Evolutionary conservation across 768 basidiomycete species (phyloP).

Genomic region (Phylloporus arenicola): DNA sequence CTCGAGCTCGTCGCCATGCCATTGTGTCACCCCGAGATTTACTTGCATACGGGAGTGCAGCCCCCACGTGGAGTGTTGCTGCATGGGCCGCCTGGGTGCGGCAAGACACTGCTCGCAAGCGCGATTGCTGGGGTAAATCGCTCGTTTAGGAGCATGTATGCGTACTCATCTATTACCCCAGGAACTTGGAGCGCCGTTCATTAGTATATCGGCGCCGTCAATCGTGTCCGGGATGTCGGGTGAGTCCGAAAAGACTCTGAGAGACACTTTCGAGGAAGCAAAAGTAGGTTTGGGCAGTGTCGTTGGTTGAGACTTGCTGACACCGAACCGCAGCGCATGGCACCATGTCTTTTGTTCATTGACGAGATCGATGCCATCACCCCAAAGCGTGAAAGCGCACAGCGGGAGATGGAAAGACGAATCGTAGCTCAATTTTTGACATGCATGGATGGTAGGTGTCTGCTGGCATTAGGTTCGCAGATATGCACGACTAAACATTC

Average conservation of each 20-base stretch:
- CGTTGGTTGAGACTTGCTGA: not conserved
- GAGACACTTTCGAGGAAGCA: conserved; percentile 97
- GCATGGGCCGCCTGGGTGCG: conserved; percentile 95
- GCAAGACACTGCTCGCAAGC: conserved; percentile 91
- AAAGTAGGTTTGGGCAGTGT: conserved; percentile 48
- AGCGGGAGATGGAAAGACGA: conserved; percentile 95
- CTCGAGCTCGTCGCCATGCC: conserved; percentile 97
- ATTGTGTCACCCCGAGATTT: conserved; percentile 90
- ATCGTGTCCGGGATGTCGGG: conserved; percentile 98
- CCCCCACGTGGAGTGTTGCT: conserved; percentile 89
- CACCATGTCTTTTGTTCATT: conserved; percentile 92
- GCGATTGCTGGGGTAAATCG: conserved; percentile 86
- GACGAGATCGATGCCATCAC: conserved; percentile 99
- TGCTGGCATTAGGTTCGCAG: not conserved
- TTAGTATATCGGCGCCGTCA: conserved; percentile 89
- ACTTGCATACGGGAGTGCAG: conserved; percentile 87
- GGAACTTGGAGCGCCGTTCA: conserved; percentile 92
- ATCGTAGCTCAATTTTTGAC: conserved; percentile 98
- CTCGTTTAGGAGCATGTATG: not conserved
- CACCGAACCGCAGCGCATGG: conserved; percentile 55
- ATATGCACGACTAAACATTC: not conserved
- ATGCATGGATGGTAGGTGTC: conserved; percentile 88
- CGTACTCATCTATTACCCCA: conserved; percentile 25
- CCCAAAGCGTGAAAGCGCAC: conserved; percentile 95
- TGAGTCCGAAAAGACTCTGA: conserved; percentile 92